Conservation (phyloP, 768 basidiomycete genomes). For the Paxillus rubicundulus region DNA sequence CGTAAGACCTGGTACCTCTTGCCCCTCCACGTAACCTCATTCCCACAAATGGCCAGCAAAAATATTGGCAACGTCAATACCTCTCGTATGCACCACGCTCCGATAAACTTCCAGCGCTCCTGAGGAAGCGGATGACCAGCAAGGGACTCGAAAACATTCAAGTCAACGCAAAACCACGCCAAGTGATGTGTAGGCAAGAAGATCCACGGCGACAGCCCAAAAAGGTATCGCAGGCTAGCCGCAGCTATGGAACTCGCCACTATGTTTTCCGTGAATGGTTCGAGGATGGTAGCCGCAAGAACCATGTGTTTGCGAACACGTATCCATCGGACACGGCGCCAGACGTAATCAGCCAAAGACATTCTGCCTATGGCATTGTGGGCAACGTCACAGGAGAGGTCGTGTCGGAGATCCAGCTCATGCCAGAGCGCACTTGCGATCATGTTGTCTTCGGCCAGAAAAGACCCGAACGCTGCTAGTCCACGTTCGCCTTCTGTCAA, state of each 20-base stretch:
- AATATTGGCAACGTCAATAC: constrained; percentile 86
- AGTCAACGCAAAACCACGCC: constrained; percentile 75
- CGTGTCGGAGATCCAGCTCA: constrained; percentile 83
- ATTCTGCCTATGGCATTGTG: constrained; percentile 88
- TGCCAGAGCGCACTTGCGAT: constrained; percentile 93
- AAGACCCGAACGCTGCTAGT: constrained; percentile 78
- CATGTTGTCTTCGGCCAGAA: constrained; percentile 98
- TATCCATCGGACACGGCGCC: constrained; percentile 93
- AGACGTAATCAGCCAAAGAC: constrained; percentile 79
- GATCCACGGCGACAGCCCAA: constrained; percentile 50
- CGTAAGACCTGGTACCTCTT: constrained; percentile 66
- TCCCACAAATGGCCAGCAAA: constrained; percentile 75
- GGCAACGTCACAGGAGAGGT: constrained; percentile 88
- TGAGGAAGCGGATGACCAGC: constrained; percentile 58
- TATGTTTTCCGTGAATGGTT: constrained; percentile 91
- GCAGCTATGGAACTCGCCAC: constrained; percentile 65
- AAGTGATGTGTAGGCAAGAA: constrained; percentile 59
- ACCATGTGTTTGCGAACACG: constrained; percentile 96
- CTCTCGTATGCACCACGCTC: constrained; percentile 81
- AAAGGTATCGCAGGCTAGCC: constrained; percentile 49
- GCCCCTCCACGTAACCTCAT: constrained; percentile 87
- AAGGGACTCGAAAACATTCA: constrained; percentile 78
- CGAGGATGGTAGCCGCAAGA: constrained; percentile 76
- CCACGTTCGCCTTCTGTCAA: constrained; percentile 40
- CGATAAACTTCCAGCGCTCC: constrained; percentile 57